These are phyloP conservation scores for Colletotrichum tropicicola DNA, from an alignment of 2,329 filamentous ascomycete species.

Conservation along the genomic window DNA sequence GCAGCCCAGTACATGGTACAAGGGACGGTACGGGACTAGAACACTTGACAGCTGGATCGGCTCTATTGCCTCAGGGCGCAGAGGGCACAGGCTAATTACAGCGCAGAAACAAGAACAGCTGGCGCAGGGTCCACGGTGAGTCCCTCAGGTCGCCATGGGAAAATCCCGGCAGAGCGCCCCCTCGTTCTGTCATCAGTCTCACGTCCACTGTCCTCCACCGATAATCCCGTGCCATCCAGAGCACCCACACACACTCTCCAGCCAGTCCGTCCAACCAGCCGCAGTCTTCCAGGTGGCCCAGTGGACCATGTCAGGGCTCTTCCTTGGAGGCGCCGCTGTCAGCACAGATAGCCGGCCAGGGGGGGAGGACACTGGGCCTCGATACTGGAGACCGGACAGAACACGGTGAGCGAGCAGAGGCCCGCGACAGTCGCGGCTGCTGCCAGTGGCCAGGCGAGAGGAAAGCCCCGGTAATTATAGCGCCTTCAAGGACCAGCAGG, in stretches of 20 bases:
- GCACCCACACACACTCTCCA: conserved; percentile 10
- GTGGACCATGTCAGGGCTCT: conserved; percentile 11
- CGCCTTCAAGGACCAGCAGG: conserved; percentile 14
- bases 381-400: neutral
- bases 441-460: conserved; percentile 2
- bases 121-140: too few relatives aligned
- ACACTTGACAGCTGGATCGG: neutral
- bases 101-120: too few relatives aligned
- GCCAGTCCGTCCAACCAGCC: conserved; percentile 4
- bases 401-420: conserved; percentile 7
- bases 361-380: too few relatives aligned
- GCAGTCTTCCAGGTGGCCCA: conserved; percentile 7
- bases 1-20: neutral
- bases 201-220: conserved; percentile 3
- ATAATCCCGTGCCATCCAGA: neutral
- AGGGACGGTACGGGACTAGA: neutral
- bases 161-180: neutral
- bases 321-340: conserved; percentile 15
- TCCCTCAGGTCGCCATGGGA: neutral
- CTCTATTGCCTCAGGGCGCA: neutral
- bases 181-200: neutral
- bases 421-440: conserved; percentile 3
- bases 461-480: conserved; percentile 13
- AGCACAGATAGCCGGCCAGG: neutral
- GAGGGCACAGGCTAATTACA: too few relatives aligned